These are phyloP conservation scores for Lathyrus tuberosus DNA, from an alignment of 306 rosid genomes.

Conservation along the genomic window DNA sequence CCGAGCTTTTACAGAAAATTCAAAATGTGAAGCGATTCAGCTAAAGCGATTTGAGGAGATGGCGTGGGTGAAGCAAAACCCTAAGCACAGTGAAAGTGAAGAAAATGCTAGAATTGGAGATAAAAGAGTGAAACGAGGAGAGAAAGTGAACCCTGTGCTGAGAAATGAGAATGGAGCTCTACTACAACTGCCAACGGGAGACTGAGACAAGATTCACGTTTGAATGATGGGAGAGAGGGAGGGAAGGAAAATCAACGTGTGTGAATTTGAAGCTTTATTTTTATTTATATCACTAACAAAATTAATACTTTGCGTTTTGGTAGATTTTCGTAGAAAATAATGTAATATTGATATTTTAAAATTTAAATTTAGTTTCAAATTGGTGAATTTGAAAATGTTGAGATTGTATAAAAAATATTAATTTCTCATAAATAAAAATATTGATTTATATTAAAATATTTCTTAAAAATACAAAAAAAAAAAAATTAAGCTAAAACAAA, in stretches of 20 bases:
- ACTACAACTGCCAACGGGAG: neutral
- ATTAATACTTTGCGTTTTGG: too few relatives aligned
- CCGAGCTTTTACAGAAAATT: slow-evolving; percentile 15
- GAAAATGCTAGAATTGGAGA: neutral
- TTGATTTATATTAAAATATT: too few relatives aligned
- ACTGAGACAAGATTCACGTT: neutral
- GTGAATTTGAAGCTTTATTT: neutral
- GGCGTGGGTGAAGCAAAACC: slow-evolving; percentile 35
- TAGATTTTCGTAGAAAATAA: too few relatives aligned
- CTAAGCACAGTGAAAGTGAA: slow-evolving; percentile 29
- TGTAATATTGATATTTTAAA: too few relatives aligned
- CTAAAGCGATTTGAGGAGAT: neutral
- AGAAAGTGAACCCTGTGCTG: neutral
- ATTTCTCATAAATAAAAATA: too few relatives aligned
- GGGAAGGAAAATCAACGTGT: neutral
- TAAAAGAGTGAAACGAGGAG: neutral
- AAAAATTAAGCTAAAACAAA: too few relatives aligned
- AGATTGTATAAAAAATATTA: too few relatives aligned
- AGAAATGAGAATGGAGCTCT: slow-evolving; percentile 9
- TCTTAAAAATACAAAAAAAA: too few relatives aligned
- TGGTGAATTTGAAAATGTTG: neutral
- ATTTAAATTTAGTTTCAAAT: neutral
- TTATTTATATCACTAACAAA: too few relatives aligned
- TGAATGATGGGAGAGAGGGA: slow-evolving; percentile 11
- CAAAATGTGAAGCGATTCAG: slow-evolving; percentile 10